Percentiles rank a stretch among this genome's conserved stretches.
Conservation (phyloP, 768 basidiomycete species). For the Phlebiopsis gigantea region DNA sequence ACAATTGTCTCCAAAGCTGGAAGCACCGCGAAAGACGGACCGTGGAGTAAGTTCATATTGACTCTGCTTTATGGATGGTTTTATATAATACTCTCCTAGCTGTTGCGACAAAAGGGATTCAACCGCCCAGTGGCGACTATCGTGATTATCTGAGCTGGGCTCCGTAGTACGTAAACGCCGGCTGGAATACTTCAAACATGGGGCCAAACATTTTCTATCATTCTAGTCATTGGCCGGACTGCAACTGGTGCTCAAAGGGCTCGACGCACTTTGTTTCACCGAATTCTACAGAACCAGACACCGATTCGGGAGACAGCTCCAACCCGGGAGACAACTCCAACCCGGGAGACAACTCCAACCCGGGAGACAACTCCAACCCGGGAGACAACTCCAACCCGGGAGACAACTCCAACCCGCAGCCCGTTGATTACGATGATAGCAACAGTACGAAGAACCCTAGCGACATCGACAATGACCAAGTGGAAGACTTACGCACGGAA, state of each 20-base stretch:
- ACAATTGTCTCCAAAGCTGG: constrained; percentile 33
- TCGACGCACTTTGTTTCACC: constrained; percentile 20
- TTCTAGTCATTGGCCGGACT: constrained; percentile 48
- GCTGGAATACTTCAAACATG: background rate
- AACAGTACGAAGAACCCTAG: background rate
- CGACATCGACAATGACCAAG: background rate
- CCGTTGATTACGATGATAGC: constrained; percentile 3
- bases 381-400: no score
- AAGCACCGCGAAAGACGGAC: constrained; percentile 31
- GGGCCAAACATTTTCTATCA: background rate
- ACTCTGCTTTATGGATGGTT: background rate
- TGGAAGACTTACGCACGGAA: constrained; percentile 6
- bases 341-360: no score
- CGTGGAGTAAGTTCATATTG: constrained; percentile 29
- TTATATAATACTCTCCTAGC: constrained; percentile 21
- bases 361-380: no score
- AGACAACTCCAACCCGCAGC: no score
- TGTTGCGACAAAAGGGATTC: constrained; percentile 28
- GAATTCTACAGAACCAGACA: constrained; percentile 9
- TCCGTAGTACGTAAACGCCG: constrained; percentile 42
- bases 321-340: no score
- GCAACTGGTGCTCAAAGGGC: constrained; percentile 41
- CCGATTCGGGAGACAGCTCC: background rate
- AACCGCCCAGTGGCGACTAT: constrained; percentile 33
- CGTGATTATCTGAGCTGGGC: constrained; percentile 55